Conservation (phyloP, 1,284 basidiomycete genomes). For the Coriolopsis trogii region DNA sequence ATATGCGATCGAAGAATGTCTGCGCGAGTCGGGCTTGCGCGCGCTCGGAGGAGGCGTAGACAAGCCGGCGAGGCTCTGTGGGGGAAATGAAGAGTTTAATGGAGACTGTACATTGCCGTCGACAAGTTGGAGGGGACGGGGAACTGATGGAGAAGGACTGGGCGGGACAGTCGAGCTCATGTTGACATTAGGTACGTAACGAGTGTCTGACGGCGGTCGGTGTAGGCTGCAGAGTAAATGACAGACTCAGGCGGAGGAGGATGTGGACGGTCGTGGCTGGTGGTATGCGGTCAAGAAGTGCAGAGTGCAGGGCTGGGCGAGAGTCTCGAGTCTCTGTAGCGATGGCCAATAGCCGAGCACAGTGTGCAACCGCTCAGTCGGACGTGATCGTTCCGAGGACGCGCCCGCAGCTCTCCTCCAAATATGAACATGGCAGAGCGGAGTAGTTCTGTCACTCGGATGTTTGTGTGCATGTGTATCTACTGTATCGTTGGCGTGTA, state of each 20-base stretch:
- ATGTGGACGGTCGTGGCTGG: neutral
- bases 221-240: slow-evolving; percentile 7
- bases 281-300: neutral
- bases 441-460: too few species aligned
- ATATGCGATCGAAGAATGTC: slow-evolving; percentile 71
- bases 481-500: too few species aligned
- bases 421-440: too few species aligned
- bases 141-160: slow-evolving; percentile 23
- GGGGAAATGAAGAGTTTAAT: slow-evolving; percentile 25
- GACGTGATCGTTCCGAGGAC: neutral
- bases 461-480: too few species aligned
- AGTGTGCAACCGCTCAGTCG: neutral
- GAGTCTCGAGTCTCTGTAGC: neutral
- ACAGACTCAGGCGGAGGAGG: neutral
- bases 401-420: too few species aligned
- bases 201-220: slow-evolving; percentile 4
- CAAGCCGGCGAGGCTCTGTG: slow-evolving; percentile 23
- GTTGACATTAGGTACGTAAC: slow-evolving; percentile 14
- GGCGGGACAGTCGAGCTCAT: slow-evolving; percentile 23
- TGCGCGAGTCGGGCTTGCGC: slow-evolving; percentile 34
- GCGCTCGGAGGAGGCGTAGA: slow-evolving; percentile 30
- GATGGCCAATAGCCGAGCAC: neutral
- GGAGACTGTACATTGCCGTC: slow-evolving; percentile 29
- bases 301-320: neutral
- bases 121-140: slow-evolving; percentile 36